phyloP scores from a whole-genome alignment of 306 rosid genomes.

The Malus sieversii region DNA sequence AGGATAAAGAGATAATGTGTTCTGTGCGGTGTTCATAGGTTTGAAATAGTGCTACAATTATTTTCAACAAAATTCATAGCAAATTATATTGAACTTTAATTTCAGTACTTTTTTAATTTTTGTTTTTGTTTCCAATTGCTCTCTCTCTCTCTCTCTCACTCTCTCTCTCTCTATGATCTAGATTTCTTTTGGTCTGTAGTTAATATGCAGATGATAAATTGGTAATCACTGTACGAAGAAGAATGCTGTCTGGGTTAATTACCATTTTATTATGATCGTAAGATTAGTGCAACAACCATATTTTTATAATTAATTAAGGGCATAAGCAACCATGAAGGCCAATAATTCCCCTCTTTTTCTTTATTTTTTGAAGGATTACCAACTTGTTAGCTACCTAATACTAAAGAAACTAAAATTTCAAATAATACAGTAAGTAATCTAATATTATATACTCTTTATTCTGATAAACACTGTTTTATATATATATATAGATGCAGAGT shows the following conservation, averaged over 20 bases:
- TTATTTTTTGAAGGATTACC: background rate
- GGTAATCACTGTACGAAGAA: background rate
- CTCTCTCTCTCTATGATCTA: background rate
- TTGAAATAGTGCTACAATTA: background rate
- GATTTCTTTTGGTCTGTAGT: background rate
- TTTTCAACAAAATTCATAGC: background rate
- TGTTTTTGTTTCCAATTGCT: background rate
- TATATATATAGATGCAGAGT: too few relatives aligned
- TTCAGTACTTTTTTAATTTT: background rate
- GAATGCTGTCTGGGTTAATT: background rate
- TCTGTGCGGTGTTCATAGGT: background rate
- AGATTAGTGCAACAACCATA: background rate
- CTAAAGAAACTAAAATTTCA: background rate
- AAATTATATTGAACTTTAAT: background rate
- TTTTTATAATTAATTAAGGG: background rate
- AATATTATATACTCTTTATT: background rate
- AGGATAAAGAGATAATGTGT: background rate
- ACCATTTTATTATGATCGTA: background rate
- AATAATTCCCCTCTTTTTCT: background rate
- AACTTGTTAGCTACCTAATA: background rate
- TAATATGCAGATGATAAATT: background rate
- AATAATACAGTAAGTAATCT: background rate
- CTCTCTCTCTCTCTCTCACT: background rate
- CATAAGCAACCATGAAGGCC: background rate
- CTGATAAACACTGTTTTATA: background rate